phyloP scores from a whole-genome alignment of 1,284 basidiomycete species.

The Uromyces viciae-fabae region DNA sequence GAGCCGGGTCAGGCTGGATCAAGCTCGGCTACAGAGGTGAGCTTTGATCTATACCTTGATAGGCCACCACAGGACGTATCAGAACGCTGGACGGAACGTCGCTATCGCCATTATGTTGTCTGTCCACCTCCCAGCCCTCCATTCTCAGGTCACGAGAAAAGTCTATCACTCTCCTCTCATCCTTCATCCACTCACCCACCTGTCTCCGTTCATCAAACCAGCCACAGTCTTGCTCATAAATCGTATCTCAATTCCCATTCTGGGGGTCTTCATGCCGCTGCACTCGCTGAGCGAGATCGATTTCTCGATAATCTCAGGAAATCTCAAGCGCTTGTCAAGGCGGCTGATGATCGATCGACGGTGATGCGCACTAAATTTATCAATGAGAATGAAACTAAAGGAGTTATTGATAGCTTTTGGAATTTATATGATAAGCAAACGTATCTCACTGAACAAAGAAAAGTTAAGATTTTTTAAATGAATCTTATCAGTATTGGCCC shows the following conservation, averaged over 20 bases:
- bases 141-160: constrained; percentile 59
- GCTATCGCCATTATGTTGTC: constrained; percentile 34
- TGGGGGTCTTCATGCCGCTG: constrained; percentile 64
- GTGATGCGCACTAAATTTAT: constrained; percentile 42
- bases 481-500: background rate
- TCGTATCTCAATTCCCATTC: constrained; percentile 68
- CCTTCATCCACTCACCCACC: constrained; percentile 59
- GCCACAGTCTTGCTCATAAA: constrained; percentile 72
- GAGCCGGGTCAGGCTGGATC: background rate
- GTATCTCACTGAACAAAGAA: constrained; percentile 39
- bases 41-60: constrained; percentile 48
- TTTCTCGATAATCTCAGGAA: constrained; percentile 82
- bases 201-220: constrained; percentile 64
- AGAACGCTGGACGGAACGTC: constrained; percentile 32
- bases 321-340: constrained; percentile 66
- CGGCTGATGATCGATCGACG: constrained; percentile 41
- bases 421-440: constrained; percentile 45
- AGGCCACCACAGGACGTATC: constrained; percentile 44
- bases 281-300: constrained; percentile 65
- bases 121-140: constrained; percentile 26
- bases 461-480: constrained; percentile 20
- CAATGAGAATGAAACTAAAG: constrained; percentile 18
- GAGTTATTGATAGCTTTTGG: constrained; percentile 37
- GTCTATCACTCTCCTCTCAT: constrained; percentile 77
- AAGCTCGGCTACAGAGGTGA: constrained; percentile 9